Evolutionary conservation across 2,329 filamentous ascomycete species (phyloP), one percentile per base, ranked within the genome.

Genomic region (Diaporthe sp.): DNA sequence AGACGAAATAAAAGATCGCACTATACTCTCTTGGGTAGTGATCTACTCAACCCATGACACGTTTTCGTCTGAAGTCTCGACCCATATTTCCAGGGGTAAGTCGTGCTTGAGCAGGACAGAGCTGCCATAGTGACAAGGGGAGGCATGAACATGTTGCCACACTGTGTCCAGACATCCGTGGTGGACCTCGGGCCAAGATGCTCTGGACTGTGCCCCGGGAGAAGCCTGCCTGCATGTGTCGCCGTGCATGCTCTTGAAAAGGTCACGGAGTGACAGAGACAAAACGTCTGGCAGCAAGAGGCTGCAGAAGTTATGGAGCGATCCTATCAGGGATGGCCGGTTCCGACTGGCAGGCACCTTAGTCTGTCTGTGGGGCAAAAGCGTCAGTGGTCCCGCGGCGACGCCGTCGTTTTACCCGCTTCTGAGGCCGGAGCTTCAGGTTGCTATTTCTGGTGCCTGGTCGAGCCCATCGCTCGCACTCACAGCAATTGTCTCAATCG

Each of bases 11-110:
- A 61, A 70, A 75, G 74, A 74, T 71, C 56, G 72, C 39, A 58
- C 72, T 73, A 73, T 65, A 25, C 72, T 32, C 2, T 17, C 42
- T 32, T 44, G 3, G 50, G 42, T 7, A 53, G 61, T 70, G 72
- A 73, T 74, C 72, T 70, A 35, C 61, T 44, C 55, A 42, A 5
- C 58, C 73, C 71, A 63, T 66, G 73, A 68, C 51, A 73, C 56
- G 58, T 70, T 75, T 66, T 75, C 71, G 73, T 75, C 73, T 71
- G 58, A 75, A 70, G 73, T 66, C 58, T 72, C 65, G 70, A 12
- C 30, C 73, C 73, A 70, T 47, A 32, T 19, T 70, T 65, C 56
- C 71, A 71, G 59, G 73, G 73, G 73, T 47, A 42, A 73, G 73
- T 71, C 35, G 71, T 55, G 61, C 50, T 25, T 19, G 63, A 25